Evolutionary conservation across 2,329 filamentous ascomycete genomes (phyloP).

Genomic region (Ophiostoma quercus): DNA sequence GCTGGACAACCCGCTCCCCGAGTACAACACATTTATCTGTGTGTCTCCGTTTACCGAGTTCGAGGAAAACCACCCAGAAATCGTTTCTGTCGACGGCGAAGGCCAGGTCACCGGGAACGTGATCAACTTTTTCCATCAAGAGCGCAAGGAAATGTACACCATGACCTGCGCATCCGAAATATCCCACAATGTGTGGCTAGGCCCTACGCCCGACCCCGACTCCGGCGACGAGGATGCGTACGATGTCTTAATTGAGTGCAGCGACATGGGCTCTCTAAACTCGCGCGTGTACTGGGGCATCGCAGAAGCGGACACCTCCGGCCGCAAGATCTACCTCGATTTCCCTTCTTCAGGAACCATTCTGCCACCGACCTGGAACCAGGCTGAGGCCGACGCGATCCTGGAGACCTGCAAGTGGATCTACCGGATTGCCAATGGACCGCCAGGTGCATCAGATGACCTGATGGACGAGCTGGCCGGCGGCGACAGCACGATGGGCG

Average conservation of each 20-base stretch:
- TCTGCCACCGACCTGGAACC: conserved; percentile 75
- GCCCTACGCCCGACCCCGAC: conserved; percentile 71
- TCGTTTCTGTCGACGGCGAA: conserved; percentile 69
- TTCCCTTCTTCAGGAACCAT: conserved; percentile 96
- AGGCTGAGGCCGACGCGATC: conserved; percentile 75
- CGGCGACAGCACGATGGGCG: not conserved
- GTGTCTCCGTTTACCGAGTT: conserved; percentile 62
- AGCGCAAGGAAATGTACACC: conserved; percentile 83
- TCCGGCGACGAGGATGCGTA: conserved; percentile 57
- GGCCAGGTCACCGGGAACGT: conserved; percentile 70
- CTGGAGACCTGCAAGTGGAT: conserved; percentile 88
- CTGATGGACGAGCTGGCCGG: not conserved
- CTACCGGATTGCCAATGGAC: conserved; percentile 71
- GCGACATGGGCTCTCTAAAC: conserved; percentile 74
- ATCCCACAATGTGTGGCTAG: conserved; percentile 81
- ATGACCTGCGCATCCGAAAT: conserved; percentile 92
- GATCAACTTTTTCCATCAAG: conserved; percentile 84
- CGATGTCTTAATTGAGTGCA: conserved; percentile 84
- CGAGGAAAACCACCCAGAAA: conserved; percentile 61
- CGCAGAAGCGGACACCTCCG: conserved; percentile 46
- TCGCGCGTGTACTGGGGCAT: conserved; percentile 60
- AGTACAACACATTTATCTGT: conserved; percentile 81
- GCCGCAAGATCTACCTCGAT: conserved; percentile 51
- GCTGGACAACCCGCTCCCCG: conserved; percentile 38
- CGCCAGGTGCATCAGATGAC: not conserved